Evolutionary conservation across 495 filamentous ascomycete species (phyloP), one percentile per base, ranked within the genome.

Genomic region (Penicillium angulare): DNA sequence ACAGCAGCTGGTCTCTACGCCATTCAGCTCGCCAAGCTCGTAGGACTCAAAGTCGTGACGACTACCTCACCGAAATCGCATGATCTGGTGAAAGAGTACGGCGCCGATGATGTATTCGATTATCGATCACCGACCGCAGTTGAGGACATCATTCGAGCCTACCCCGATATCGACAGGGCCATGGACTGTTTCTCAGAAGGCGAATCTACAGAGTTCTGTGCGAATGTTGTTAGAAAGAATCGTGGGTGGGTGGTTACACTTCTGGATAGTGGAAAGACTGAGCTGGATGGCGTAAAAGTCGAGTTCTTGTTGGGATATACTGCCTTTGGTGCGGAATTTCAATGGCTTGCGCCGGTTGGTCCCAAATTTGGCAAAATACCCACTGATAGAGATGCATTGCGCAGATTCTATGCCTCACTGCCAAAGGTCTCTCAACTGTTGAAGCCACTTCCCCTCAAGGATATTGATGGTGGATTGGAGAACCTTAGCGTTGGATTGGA

Each of bases 1-100:
- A 50, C 65, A 0, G 56, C 36, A 10, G 48, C 56, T 50, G 67
- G 66, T 0, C 52, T 57, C 2, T 61, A 57, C 18, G 52, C 50
- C 1, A 68, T 68, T 27, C 64, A 73, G 38, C 36, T 68, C 2
- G 69, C 62, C 2, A 60, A 55, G 20, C 23, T 48, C 5, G 48
- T 58, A 29, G 42, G 60, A 40, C 23, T 54, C 61, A 39, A 60
- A 50, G 57, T 62, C 15, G 56, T 39, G 56, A 66, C 61, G 41
- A 76, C 60, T 26, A 75, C 44, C 59, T 78, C 33, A 46, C 62
- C 53, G 32, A 47, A 13, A 49, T 69, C 53, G 43, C 52, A 57
- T 24, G 52, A 47, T 17, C 53, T 67, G 7, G 61, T 69, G n/a
- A 59, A 57, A 26, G 33, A 31, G 1, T 57, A 49, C n/a, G 67